These are phyloP conservation scores for Globomyces sp. DNA, from an alignment of 371 early-diverging fungal genomes.

Conservation along the genomic window DNA sequence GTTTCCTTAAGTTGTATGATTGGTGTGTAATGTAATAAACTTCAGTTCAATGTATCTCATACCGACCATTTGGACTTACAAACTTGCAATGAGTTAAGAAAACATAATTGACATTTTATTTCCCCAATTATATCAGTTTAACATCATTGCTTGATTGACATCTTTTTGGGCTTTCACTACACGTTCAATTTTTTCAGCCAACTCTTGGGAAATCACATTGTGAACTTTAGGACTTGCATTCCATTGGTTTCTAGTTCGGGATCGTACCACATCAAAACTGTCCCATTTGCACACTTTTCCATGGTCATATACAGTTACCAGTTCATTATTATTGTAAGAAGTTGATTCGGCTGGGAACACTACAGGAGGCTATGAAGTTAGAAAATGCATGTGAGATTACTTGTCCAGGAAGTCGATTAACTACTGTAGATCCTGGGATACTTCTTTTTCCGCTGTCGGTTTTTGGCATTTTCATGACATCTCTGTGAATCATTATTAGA, in stretches of 20 bases:
- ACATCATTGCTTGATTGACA: neutral
- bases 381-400: constrained; percentile 40
- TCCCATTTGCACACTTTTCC: constrained; percentile 53
- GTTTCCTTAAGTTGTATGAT: no score
- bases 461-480: constrained; percentile 81
- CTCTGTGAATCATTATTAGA: constrained; percentile 31
- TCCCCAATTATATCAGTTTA: no score
- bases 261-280: constrained; percentile 49
- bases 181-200: constrained; percentile 9
- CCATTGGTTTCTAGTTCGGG: constrained; percentile 54
- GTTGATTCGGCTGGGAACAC: constrained; percentile 40
- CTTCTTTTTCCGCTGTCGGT: constrained; percentile 63
- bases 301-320: constrained; percentile 59
- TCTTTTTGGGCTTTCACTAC: neutral
- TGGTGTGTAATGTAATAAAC: no score
- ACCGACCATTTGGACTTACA: no score
- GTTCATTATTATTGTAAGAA: constrained; percentile 26
- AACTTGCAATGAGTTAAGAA: no score
- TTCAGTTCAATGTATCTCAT: no score
- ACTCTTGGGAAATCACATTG: constrained; percentile 29
- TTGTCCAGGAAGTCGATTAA: constrained; percentile 41
- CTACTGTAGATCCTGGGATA: constrained; percentile 69
- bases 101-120: no score
- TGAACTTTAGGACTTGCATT: constrained; percentile 34
- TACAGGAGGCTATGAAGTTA: constrained; percentile 20